A percentile compares a stretch with the other conserved stretches of the same genome.
Evolutionary conservation across 1,284 basidiomycete species (phyloP).

Genomic region (Naganishia sp.): DNA sequence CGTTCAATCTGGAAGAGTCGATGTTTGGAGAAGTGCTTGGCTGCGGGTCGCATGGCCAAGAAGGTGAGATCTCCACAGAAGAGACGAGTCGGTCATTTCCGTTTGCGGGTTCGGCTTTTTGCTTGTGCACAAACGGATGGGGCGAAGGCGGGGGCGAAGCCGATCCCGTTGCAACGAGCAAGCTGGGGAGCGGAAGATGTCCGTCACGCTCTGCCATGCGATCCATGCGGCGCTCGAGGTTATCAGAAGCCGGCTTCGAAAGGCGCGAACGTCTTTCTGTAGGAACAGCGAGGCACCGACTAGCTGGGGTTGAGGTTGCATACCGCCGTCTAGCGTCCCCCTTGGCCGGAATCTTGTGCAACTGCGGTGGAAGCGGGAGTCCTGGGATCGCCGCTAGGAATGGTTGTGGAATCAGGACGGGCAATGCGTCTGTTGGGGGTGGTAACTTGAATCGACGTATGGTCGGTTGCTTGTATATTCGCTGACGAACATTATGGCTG

Average conservation of each 20-base stretch:
- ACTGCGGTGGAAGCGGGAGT: not conserved
- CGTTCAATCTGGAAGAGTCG: not conserved
- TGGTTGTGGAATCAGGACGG: not conserved
- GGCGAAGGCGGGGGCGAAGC: no score
- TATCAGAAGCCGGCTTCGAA: no score
- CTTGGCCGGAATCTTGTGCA: constrained; percentile 7
- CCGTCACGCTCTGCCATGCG: no score
- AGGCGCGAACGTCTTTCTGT: no score
- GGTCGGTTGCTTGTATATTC: constrained; percentile 4
- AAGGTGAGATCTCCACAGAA: not conserved
- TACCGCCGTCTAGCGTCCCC: constrained; percentile 12
- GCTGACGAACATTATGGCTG: constrained; percentile 13
- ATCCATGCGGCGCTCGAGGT: no score
- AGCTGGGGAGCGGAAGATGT: no score
- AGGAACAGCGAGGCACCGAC: constrained; percentile 2
- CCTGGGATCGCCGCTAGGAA: not conserved
- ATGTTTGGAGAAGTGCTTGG: not conserved
- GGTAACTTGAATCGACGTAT: not conserved
- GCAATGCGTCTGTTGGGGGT: not conserved
- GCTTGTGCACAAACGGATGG: no score
- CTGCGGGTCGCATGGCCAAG: not conserved
- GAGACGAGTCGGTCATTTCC: no score
- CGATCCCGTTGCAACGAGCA: no score
- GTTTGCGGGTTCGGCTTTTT: no score
- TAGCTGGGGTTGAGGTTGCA: constrained; percentile 10